Conservation (phyloP, 306 rosid genomes). For the Abrus pulchellus region DNA sequence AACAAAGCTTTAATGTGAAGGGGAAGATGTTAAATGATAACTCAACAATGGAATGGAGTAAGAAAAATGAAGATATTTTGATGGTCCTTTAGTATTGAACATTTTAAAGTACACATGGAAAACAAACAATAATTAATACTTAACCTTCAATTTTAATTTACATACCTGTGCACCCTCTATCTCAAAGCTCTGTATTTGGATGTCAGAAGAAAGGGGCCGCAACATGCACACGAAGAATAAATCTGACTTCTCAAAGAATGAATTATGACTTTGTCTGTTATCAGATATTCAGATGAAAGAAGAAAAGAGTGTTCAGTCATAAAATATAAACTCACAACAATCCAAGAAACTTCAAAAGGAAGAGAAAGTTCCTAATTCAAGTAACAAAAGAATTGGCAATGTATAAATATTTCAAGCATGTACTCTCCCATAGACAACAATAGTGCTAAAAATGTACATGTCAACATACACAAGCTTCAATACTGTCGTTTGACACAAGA, state of each 20-base stretch:
- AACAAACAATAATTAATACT: conserved; percentile 1
- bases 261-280: conserved; percentile 68
- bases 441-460: not conserved
- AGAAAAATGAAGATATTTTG: not conserved
- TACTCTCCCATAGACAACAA: conserved; percentile 17
- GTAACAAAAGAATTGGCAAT: conserved; percentile 12
- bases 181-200: conserved; percentile 68
- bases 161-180: conserved; percentile 73
- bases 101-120: conserved; percentile 2
- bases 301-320: not conserved
- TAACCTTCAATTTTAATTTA: conserved; percentile 10
- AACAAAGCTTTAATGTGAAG: not conserved
- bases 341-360: conserved; percentile 14
- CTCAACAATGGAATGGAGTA: not conserved
- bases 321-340: not conserved
- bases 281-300: conserved; percentile 41
- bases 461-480: conserved; percentile 10
- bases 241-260: conserved; percentile 78
- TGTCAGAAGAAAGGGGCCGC: conserved; percentile 73
- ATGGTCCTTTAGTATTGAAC: conserved; percentile 7
- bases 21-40: not conserved
- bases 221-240: conserved; percentile 76
- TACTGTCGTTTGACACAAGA: not conserved
- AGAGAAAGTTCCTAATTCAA: not conserved
- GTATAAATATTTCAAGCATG: conserved; percentile 12